phyloP scores from a whole-genome alignment of 2,329 filamentous ascomycete genomes.

The Cyphellophora attinorum region DNA sequence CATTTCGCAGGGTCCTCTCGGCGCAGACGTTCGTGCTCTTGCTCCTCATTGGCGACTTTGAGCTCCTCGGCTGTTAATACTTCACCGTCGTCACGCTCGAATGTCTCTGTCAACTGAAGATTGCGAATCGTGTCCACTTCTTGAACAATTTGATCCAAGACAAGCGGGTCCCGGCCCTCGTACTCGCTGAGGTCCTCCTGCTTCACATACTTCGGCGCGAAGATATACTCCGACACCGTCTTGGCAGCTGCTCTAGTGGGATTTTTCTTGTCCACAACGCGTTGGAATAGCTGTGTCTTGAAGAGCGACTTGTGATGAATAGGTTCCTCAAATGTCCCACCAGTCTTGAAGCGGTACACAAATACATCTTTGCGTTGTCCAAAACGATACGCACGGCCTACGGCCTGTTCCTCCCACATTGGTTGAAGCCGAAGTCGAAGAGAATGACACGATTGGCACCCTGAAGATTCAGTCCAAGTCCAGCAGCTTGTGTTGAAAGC shows the following conservation, averaged over 20 bases:
- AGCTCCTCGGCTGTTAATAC: slow-evolving; percentile 52
- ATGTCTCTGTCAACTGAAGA: slow-evolving; percentile 62
- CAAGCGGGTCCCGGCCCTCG: slow-evolving; percentile 48
- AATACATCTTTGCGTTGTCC: slow-evolving; percentile 72
- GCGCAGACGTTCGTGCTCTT: slow-evolving; percentile 30
- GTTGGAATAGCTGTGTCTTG: slow-evolving; percentile 69
- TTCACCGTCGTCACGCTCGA: slow-evolving; percentile 59
- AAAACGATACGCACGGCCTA: slow-evolving; percentile 77
- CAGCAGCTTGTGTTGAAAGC: slow-evolving; percentile 75
- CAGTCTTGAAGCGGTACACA: slow-evolving; percentile 72
- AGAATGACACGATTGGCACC: slow-evolving; percentile 80
- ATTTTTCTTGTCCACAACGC: slow-evolving; percentile 77
- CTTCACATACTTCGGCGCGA: slow-evolving; percentile 42
- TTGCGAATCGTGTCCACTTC: slow-evolving; percentile 22
- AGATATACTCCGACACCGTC: slow-evolving; percentile 46
- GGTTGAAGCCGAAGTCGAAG: slow-evolving; percentile 80
- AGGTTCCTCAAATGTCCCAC: slow-evolving; percentile 68
- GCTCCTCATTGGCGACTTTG: slow-evolving; percentile 40
- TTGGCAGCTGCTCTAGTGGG: slow-evolving; percentile 57
- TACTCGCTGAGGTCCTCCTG: slow-evolving; percentile 45
- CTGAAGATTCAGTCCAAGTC: slow-evolving; percentile 72
- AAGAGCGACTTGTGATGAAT: slow-evolving; percentile 68
- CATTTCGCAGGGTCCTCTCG: slow-evolving; percentile 26
- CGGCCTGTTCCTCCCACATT: slow-evolving; percentile 71
- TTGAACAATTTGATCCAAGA: slow-evolving; percentile 47